Percentiles rank a stretch among this genome's conserved stretches.
Conservation (phyloP, 2,329 filamentous ascomycete genomes). For the Colletotrichum salicis region DNA sequence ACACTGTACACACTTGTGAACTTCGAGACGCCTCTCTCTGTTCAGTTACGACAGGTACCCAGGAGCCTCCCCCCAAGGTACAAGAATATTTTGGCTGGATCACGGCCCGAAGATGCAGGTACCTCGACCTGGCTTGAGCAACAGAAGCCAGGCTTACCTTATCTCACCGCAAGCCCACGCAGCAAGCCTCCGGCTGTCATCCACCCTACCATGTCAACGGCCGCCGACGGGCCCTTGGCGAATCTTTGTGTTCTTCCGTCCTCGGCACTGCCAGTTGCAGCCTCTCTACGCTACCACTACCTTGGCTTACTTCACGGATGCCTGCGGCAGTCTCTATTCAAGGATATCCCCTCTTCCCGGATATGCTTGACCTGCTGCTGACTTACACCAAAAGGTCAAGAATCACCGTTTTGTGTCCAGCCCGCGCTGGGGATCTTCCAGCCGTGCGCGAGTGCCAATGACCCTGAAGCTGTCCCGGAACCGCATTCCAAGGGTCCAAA, state of each 20-base stretch:
- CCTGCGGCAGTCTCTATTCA: neutral
- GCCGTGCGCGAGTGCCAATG: neutral
- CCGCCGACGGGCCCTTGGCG: neutral
- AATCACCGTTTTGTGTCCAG: neutral
- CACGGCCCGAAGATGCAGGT: conserved; percentile 17
- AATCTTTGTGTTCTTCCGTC: neutral
- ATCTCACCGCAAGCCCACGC: neutral
- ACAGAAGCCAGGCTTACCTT: neutral
- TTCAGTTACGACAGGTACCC: neutral
- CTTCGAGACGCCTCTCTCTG: neutral
- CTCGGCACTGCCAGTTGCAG: neutral
- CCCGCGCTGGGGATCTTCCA: neutral
- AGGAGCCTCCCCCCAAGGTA: neutral
- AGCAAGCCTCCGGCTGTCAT: neutral
- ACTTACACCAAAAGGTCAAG: neutral
- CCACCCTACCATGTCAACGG: neutral
- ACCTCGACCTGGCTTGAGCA: neutral
- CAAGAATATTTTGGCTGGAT: neutral
- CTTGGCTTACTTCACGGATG: neutral
- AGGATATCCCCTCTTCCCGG: neutral
- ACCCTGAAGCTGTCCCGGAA: neutral
- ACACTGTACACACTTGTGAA: neutral
- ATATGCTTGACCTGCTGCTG: neutral
- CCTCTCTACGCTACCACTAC: neutral
- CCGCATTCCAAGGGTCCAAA: neutral